These are phyloP conservation scores for Picea glauca DNA, from an alignment of 75 land plant genomes.

Conservation along the genomic window DNA sequence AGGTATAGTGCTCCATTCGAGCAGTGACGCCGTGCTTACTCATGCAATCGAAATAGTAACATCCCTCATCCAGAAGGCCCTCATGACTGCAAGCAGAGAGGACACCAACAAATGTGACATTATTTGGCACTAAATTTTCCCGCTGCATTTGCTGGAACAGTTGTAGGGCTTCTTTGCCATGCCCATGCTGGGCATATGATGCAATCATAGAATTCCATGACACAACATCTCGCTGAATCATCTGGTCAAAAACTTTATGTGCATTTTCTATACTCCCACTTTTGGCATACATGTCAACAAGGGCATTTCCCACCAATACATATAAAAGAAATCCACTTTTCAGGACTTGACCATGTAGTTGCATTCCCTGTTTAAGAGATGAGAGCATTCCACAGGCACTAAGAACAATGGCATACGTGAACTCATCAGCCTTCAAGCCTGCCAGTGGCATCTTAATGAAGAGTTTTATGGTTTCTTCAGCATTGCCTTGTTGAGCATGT, in stretches of 20 bases:
- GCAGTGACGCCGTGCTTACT: slow-evolving; percentile 27
- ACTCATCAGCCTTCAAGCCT: slow-evolving; percentile 48
- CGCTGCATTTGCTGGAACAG: slow-evolving; percentile 16
- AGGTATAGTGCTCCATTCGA: slow-evolving; percentile 53
- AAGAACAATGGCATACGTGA: slow-evolving; percentile 34
- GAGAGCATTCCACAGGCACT: slow-evolving; percentile 37
- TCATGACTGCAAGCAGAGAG: slow-evolving; percentile 71
- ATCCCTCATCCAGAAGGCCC: slow-evolving; percentile 50
- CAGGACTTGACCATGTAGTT: slow-evolving; percentile 31
- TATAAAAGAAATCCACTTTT: slow-evolving; percentile 34
- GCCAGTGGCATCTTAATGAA: slow-evolving; percentile 36
- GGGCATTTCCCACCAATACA: slow-evolving; percentile 37
- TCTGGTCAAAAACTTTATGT: slow-evolving; percentile 23
- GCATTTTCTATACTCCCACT: slow-evolving; percentile 44
- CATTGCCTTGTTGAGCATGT: slow-evolving; percentile 27
- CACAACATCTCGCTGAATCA: slow-evolving; percentile 29
- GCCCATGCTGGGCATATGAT: slow-evolving; percentile 18
- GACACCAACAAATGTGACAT: slow-evolving; percentile 55
- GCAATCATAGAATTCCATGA: slow-evolving; percentile 54
- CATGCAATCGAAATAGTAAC: slow-evolving; percentile 38
- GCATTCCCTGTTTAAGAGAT: slow-evolving; percentile 25
- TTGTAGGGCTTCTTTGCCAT: slow-evolving; percentile 16
- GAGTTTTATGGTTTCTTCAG: slow-evolving; percentile 19
- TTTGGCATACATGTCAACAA: slow-evolving; percentile 57
- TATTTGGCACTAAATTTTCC: slow-evolving; percentile 19